Base-by-base conservation (phyloP, 371 early-diverging fungal species). In the Basidiobolus meristosporus region DNA sequence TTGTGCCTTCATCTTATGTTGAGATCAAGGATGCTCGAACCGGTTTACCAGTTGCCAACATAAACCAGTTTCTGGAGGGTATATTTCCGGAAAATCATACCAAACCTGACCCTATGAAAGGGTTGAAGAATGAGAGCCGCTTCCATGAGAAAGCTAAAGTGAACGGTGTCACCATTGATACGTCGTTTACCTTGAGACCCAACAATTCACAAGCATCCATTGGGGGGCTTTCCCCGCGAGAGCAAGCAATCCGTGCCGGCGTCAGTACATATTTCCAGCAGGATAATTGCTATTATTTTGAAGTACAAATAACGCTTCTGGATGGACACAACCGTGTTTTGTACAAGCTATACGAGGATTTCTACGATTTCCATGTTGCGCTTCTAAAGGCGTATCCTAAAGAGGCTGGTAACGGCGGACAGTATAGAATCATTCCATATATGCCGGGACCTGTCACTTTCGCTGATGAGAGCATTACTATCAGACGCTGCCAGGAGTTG, bases 1-100 rank as follows among this genome's bases (percentile, higher is more conserved):
- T 86, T 39, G 79, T 86, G 40, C 86, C 86, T 1, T 71, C 78
- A 7, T 66, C 73, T 7, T 85, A 72, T 66, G 60, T 85, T 11
- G 70, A 82, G 57, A 62, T 84, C 39, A 56, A 72, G 30, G 80
- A 84, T 51, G 68, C 65, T 30, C 48, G 54, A 11, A 71, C 76
- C 1, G 77, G 77, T 9, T 61, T 64, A 23, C 47, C 65, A 4
- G 63, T 77, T 37, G 56, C 48, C 36, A 63, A 77, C 43, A 60
- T 66, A 17, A 50, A 56, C 18, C 62, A 65, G 33, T 54, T 66
- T 44, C 50, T 68, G 44, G n/a, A n/a, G n/a, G n/a, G n/a, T n/a
- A n/a, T n/a, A n/a, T n/a, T n/a, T n/a, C n/a, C n/a, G n/a, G n/a
- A n/a, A n/a, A n/a, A n/a, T n/a, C n/a, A n/a, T n/a, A n/a, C n/a